Evolutionary conservation across 2,329 filamentous ascomycete genomes (phyloP), one percentile per base, ranked within the genome.

Genomic region (Podosphaera aphanis): DNA sequence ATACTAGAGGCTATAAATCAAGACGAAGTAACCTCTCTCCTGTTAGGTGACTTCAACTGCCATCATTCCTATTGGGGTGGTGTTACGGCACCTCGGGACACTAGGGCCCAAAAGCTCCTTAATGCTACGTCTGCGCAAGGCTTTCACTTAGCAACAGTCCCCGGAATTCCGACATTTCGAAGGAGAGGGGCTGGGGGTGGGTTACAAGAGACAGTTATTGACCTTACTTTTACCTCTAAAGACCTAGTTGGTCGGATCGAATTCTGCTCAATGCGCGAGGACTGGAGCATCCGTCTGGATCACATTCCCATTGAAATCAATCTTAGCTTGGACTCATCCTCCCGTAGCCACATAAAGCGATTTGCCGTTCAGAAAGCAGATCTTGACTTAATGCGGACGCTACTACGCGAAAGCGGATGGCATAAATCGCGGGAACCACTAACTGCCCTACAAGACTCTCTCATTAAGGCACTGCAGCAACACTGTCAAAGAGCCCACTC

Each of bases 41-140:
- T n/a, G n/a, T n/a, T n/a, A n/a, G n/a, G n/a, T n/a, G 42, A 44
- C n/a, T 44, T 44, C 25, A 36, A 44, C 31, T 44, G 42, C n/a
- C 15, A 44, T 23, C 19, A 36, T 44, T 20, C 20, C 10, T 13
- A n/a, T 1, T 36, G 16, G 42, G 42, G 42, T 2, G 27, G 20
- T 3, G 8, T 19, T 29, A 16, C 13, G 8, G 42, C 18, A 11
- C 42, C 16, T 15, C 11, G 42, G 15, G 29, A 44, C n/a, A n/a
- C n/a, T n/a, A n/a, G n/a, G 5, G 42, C 42, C 3, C 29, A 36
- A 19, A 27, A 36, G 13, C 31, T 44, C 13, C 16, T 31, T 3
- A 19, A 43, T 31, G 18, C 23, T 8, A 21, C 38, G 11, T 7
- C 1, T 13, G 27, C 2, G 15, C 7, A 43, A 31, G 42, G 42